These are phyloP conservation scores for Fraxinus excelsior DNA, from an alignment of 257 asterid genomes.

Conservation along the genomic window DNA sequence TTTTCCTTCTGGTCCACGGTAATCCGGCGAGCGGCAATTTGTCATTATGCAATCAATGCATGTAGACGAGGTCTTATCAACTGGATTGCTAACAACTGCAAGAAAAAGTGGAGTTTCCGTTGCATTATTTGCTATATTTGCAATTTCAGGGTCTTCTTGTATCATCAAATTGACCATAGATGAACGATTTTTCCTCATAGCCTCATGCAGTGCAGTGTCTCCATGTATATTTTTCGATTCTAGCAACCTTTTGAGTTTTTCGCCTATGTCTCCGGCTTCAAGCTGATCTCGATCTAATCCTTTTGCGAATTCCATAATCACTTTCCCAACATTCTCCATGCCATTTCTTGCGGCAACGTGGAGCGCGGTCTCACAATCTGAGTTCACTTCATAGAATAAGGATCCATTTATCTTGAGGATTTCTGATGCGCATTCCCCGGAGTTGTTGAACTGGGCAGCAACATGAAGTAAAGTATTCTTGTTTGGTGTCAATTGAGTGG, in stretches of 20 bases:
- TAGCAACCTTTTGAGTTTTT: not conserved
- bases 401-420: not conserved
- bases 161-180: slow-evolving; percentile 2
- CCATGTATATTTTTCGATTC: slow-evolving; percentile 4
- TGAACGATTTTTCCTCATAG: slow-evolving; percentile 9
- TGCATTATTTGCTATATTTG: slow-evolving; percentile 11
- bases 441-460: slow-evolving; percentile 14
- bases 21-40: slow-evolving; percentile 13
- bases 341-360: slow-evolving; percentile 31
- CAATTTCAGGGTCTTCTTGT: slow-evolving; percentile 15
- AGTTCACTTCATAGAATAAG: not conserved
- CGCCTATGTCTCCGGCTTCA: not conserved
- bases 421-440: not conserved
- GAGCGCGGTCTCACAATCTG: slow-evolving; percentile 23
- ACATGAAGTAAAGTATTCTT: slow-evolving; percentile 30
- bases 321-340: not conserved
- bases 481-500: slow-evolving; percentile 22
- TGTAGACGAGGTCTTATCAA: not conserved
- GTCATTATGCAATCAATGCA: not conserved
- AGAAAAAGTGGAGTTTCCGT: slow-evolving; percentile 28
- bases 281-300: not conserved
- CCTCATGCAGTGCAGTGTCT: slow-evolving; percentile 29
- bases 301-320: slow-evolving; percentile 7
- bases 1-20: slow-evolving; percentile 23
- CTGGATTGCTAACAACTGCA: not conserved